phyloP scores from a whole-genome alignment of 345 rosid species.

The Lepidium sativum region DNA sequence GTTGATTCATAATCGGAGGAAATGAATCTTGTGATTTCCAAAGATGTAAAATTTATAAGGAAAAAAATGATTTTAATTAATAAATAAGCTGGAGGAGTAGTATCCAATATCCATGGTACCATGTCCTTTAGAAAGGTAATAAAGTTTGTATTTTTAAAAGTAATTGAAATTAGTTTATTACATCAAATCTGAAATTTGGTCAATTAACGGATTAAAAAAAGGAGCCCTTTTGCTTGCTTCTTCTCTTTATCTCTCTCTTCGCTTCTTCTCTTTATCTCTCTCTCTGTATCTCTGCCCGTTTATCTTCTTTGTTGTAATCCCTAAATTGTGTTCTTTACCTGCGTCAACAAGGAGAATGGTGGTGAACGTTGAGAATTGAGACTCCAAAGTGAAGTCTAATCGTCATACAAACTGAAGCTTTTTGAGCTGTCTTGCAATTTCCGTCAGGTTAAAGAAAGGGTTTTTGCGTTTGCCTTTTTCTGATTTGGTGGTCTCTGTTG shows the following conservation, averaged over 20 bases:
- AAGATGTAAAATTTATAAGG: neutral
- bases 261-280: neutral
- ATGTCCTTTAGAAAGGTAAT: constrained; percentile 6
- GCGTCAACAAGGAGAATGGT: neutral
- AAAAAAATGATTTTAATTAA: neutral
- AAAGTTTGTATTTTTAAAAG: neutral
- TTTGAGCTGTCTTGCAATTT: constrained; percentile 2
- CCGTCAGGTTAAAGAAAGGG: neutral
- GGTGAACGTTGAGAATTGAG: neutral
- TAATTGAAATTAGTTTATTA: neutral
- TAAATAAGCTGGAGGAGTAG: neutral
- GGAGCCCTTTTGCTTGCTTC: constrained; percentile 8
- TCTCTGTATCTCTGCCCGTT: neutral
- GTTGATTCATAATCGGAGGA: neutral
- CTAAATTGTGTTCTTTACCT: constrained; percentile 8
- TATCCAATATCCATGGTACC: neutral
- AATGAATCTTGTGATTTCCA: too few relatives aligned
- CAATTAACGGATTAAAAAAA: constrained; percentile 17
- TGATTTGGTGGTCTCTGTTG: constrained; percentile 30
- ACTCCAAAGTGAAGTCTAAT: neutral
- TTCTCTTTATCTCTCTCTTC: constrained; percentile 10
- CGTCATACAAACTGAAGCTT: neutral
- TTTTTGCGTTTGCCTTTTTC: constrained; percentile 1
- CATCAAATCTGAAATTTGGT: constrained; percentile 18
- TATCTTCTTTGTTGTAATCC: constrained; percentile 5